These are phyloP conservation scores for Starmerella floricola DNA, from an alignment of 805 yeast species.

Conservation along the genomic window DNA sequence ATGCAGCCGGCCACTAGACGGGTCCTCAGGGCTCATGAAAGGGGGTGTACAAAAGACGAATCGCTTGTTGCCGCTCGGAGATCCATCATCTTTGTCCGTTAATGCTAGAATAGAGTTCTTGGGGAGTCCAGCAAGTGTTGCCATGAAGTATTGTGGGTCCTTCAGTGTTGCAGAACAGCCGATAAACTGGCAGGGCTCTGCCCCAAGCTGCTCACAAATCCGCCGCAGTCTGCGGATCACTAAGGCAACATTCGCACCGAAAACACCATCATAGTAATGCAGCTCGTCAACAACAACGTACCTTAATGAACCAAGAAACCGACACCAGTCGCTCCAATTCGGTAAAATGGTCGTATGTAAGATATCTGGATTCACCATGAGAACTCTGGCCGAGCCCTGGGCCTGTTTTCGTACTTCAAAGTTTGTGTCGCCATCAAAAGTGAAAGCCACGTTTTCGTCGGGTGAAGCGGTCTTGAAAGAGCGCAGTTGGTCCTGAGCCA, in stretches of 20 bases:
- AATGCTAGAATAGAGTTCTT: constrained; percentile 4
- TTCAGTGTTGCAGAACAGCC: constrained; percentile 91
- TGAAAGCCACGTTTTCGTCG: constrained; percentile 36
- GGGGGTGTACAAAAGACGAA: constrained; percentile 82
- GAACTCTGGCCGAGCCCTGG: constrained; percentile 55
- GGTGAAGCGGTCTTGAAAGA: constrained; percentile 46
- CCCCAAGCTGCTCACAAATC: constrained; percentile 43
- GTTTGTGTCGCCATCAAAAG: constrained; percentile 92
- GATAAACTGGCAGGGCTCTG: constrained; percentile 48
- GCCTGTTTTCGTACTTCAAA: constrained; percentile 40
- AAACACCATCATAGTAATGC: constrained; percentile 79
- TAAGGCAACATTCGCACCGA: constrained; percentile 84
- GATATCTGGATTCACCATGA: constrained; percentile 93
- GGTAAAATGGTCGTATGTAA: constrained; percentile 79
- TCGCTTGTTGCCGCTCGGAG: constrained; percentile 71
- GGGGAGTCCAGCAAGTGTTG: constrained; percentile 54
- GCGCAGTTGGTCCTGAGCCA: constrained; percentile 89
- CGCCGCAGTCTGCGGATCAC: constrained; percentile 72
- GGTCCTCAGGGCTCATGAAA: constrained; percentile 44
- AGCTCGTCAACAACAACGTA: constrained; percentile 73
- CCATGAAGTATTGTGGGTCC: constrained; percentile 62
- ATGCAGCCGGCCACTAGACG: constrained; percentile 49
- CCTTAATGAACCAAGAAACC: constrained; percentile 50
- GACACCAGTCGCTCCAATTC: constrained; percentile 58
- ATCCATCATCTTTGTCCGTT: constrained; percentile 54